Conservation (phyloP, 192 early-diverging fungal species). For the Rhizophagus prolifer region DNA sequence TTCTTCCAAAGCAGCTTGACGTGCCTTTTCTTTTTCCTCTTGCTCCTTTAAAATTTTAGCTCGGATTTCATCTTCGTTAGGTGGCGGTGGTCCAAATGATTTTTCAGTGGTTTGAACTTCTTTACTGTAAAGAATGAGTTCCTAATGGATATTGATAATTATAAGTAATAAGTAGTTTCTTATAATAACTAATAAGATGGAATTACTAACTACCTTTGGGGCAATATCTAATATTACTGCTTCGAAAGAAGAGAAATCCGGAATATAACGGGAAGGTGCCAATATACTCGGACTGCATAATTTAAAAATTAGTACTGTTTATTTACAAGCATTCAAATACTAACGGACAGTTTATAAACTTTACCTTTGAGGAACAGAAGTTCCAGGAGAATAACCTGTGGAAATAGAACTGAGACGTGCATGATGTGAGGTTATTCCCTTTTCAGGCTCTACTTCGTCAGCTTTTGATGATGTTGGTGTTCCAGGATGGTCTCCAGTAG, state of each 20-base stretch:
- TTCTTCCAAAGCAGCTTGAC: slow-evolving; percentile 46
- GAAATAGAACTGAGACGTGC: slow-evolving; percentile 22
- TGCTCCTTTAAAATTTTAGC: slow-evolving; percentile 65
- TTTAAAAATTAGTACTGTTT: slow-evolving; percentile 2
- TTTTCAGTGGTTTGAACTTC: slow-evolving; percentile 74
- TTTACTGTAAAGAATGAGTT: slow-evolving; percentile 86
- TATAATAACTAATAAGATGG: not conserved
- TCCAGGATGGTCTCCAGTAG: slow-evolving; percentile 56
- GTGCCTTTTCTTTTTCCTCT: slow-evolving; percentile 54
- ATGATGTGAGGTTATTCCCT: slow-evolving; percentile 34
- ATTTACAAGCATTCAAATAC: slow-evolving; percentile 2
- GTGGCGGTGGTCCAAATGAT: slow-evolving; percentile 51
- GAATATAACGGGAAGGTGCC: slow-evolving; percentile 40
- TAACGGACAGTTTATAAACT: not conserved
- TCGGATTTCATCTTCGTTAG: slow-evolving; percentile 50
- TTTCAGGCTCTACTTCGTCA: slow-evolving; percentile 49
- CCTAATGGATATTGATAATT: slow-evolving; percentile 39
- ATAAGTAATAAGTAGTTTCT: not conserved
- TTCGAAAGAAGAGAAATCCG: slow-evolving; percentile 70
- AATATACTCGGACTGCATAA: slow-evolving; percentile 28
- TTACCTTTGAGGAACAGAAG: slow-evolving; percentile 20
- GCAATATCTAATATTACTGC: slow-evolving; percentile 84
- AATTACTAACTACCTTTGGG: slow-evolving; percentile 60
- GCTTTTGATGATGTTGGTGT: slow-evolving; percentile 42
- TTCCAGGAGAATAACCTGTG: not conserved